A percentile compares a stretch with the other conserved stretches of the same genome.
These are phyloP conservation scores for Sugiyamaella neomexicana DNA, from an alignment of 1,139 yeast species.

Conservation along the genomic window DNA sequence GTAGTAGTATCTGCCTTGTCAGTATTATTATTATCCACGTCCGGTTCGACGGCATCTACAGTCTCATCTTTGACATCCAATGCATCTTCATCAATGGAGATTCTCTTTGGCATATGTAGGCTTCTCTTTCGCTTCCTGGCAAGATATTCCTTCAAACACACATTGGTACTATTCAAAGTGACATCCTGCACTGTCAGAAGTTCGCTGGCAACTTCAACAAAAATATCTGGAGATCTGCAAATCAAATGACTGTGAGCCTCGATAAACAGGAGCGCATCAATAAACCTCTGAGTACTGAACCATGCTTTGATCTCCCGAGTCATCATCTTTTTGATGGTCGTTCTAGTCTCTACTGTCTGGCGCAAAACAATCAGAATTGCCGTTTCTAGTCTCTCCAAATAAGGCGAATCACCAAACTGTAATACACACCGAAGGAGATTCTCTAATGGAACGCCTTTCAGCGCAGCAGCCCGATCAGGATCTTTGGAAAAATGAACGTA, in stretches of 20 bases:
- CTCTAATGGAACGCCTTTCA: conserved; percentile 46
- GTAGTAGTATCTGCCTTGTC: too few relatives aligned
- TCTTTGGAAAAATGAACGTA: conserved; percentile 55
- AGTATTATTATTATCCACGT: too few relatives aligned
- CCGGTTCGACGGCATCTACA: conserved; percentile 18
- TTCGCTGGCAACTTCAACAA: conserved; percentile 54
- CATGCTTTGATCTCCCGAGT: conserved; percentile 37
- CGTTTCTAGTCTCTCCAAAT: conserved; percentile 38
- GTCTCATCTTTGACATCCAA: conserved; percentile 2
- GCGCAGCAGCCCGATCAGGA: conserved; percentile 42
- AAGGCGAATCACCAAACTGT: conserved; percentile 30
- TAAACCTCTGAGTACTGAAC: conserved; percentile 42
- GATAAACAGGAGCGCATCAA: conserved; percentile 55
- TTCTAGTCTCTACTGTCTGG: conserved; percentile 65
- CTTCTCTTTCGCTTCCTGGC: conserved; percentile 21
- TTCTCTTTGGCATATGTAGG: conserved; percentile 15
- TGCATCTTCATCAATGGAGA: not conserved
- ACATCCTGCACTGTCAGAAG: conserved; percentile 36
- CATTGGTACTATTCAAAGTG: conserved; percentile 20
- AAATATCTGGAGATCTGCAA: conserved; percentile 58
- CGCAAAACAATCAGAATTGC: conserved; percentile 52
- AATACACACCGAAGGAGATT: conserved; percentile 38
- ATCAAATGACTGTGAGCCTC: conserved; percentile 58
- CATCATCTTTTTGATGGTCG: conserved; percentile 53
- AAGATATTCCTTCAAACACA: conserved; percentile 26